Evolutionary conservation across 225 moss, liverwort and hornwort species (phyloP).

Genomic region (Pleurozium schreberi): DNA sequence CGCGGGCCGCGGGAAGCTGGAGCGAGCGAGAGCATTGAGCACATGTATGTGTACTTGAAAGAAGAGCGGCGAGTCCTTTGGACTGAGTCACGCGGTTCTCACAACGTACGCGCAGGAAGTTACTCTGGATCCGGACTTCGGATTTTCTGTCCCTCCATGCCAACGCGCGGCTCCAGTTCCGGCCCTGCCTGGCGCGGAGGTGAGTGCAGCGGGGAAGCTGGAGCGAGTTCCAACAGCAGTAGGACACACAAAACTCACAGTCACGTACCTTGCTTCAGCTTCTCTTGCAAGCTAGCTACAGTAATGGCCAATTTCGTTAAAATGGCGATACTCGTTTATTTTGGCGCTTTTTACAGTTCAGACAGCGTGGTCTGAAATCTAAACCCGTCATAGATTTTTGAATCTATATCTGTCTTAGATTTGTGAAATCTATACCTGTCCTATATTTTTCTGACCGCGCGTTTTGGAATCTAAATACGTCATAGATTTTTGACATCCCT

Average conservation of each 20-base stretch:
- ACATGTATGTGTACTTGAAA: not conserved
- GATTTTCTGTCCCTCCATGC: not conserved
- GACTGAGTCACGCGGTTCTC: not conserved
- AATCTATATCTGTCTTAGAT: too few species aligned
- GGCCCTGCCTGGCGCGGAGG: not conserved
- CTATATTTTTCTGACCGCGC: too few species aligned
- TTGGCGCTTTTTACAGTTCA: too few species aligned
- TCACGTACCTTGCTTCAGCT: not conserved
- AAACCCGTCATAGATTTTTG: too few species aligned
- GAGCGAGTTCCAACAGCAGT: not conserved
- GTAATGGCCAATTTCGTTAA: too few species aligned
- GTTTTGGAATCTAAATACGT: too few species aligned
- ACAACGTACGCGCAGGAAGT: not conserved
- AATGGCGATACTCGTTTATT: too few species aligned
- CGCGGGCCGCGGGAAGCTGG: too few species aligned
- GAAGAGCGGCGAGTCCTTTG: not conserved
- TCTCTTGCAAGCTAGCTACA: not conserved
- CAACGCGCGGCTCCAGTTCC: not conserved
- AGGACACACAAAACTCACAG: not conserved
- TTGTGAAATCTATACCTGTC: too few species aligned
- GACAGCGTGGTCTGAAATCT: too few species aligned
- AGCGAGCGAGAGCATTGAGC: not conserved
- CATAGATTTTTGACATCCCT: too few species aligned
- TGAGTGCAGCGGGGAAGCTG: not conserved
- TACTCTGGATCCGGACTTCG: not conserved